A percentile compares a stretch with the other conserved stretches of the same genome.
phyloP scores from a whole-genome alignment of 306 rosid genomes.

The Quercus bicolor region DNA sequence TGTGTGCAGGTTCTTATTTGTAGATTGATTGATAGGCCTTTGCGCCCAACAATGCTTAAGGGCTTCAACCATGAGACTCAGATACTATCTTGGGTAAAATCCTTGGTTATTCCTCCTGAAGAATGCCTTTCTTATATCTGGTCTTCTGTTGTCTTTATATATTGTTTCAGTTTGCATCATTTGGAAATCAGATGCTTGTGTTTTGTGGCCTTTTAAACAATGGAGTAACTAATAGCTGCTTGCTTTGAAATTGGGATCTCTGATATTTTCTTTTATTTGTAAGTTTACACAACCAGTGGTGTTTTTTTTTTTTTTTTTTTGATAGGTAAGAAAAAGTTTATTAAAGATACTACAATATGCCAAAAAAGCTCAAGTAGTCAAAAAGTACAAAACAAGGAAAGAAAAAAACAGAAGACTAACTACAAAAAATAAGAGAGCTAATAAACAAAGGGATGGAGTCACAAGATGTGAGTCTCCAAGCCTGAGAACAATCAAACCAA shows the following conservation, averaged over 20 bases:
- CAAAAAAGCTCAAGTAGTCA: too few relatives aligned
- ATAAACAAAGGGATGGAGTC: too few relatives aligned
- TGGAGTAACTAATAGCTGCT: neutral
- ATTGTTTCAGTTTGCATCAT: neutral
- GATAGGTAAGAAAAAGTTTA: too few relatives aligned
- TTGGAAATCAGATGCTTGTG: neutral
- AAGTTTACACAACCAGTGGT: too few relatives aligned
- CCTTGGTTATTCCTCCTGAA: slow-evolving; percentile 9
- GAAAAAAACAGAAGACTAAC: too few relatives aligned
- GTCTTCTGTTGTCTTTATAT: neutral
- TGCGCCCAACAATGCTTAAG: slow-evolving; percentile 91
- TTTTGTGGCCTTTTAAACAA: neutral
- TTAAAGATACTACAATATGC: too few relatives aligned
- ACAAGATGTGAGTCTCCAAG: too few relatives aligned
- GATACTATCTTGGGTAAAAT: slow-evolving; percentile 87
- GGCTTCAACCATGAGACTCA: slow-evolving; percentile 98
- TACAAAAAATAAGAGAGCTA: too few relatives aligned
- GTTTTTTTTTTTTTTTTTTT: too few relatives aligned
- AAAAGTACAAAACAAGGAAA: too few relatives aligned
- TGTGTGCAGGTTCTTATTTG: slow-evolving; percentile 89
- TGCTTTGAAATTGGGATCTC: neutral
- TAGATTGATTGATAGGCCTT: slow-evolving; percentile 95
- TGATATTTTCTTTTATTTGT: too few relatives aligned
- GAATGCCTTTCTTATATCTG: slow-evolving; percentile 14
- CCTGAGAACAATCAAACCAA: too few relatives aligned